Percentiles rank a stretch among this genome's conserved stretches.
phyloP scores from a whole-genome alignment of 2,329 filamentous ascomycete genomes.

The Neopestalotiopsis clavispora region DNA sequence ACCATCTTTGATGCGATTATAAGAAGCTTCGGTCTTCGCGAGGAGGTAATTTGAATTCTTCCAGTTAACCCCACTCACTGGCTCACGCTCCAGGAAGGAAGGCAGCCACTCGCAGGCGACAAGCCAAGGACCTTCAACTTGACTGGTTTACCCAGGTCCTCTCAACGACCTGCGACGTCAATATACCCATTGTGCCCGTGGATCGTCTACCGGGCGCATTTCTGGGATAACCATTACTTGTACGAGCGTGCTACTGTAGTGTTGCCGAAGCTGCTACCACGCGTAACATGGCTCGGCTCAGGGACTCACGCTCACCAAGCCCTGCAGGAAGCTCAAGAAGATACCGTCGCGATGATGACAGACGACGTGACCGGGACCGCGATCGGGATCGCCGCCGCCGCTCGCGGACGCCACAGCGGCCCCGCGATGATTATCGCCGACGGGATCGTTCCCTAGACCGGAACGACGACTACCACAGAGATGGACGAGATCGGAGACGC shows the following conservation, averaged over 20 bases:
- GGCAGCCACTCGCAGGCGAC: not conserved
- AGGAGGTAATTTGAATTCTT: conserved; percentile 10
- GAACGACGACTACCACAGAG: conserved; percentile 62
- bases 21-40: conserved; percentile 1
- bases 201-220: conserved; percentile 35
- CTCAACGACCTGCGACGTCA: not conserved
- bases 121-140: not conserved
- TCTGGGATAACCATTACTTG: conserved; percentile 33
- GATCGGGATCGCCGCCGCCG: conserved; percentile 54
- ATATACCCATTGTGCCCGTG: conserved; percentile 8
- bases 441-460: conserved; percentile 74
- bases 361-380: conserved; percentile 53
- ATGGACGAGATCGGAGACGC: conserved; percentile 66
- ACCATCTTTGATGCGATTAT: not conserved
- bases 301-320: conserved; percentile 86
- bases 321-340: conserved; percentile 85
- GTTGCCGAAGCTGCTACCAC: conserved; percentile 38
- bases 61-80: conserved; percentile 10
- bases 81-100: conserved; percentile 10
- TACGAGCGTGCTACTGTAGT: conserved; percentile 34
- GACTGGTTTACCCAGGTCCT: not conserved
- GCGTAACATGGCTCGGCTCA: conserved; percentile 63
- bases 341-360: conserved; percentile 65
- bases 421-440: conserved; percentile 62
- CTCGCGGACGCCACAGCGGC: conserved; percentile 62